Evolutionary conservation across 768 basidiomycete genomes (phyloP).

Genomic region (Suillus decipiens): DNA sequence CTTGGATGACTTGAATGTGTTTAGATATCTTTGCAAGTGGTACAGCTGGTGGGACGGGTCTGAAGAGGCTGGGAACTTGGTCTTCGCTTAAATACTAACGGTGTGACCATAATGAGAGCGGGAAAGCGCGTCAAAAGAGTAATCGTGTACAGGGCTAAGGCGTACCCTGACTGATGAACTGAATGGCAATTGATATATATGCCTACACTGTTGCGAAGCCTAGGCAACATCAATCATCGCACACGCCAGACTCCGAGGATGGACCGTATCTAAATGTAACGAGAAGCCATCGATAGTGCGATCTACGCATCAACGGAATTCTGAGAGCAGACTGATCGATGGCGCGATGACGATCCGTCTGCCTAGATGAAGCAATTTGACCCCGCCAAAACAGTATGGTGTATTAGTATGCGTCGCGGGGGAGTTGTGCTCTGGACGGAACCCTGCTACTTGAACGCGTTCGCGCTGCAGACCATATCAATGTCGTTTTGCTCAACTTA

Average conservation of each 20-base stretch:
- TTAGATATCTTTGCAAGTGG: not conserved
- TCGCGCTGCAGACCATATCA: not conserved
- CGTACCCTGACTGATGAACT: not conserved
- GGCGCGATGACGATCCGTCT: not conserved
- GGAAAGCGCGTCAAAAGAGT: not conserved
- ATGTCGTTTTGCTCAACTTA: not conserved
- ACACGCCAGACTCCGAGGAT: not conserved
- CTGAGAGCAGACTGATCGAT: not conserved
- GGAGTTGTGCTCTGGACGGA: not conserved
- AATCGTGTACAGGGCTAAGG: not conserved
- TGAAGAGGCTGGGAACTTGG: not conserved
- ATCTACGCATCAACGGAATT: not conserved
- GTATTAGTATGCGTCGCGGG: too few relatives aligned
- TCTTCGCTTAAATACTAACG: not conserved
- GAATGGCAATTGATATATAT: not conserved
- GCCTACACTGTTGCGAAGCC: not conserved
- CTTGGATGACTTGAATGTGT: not conserved
- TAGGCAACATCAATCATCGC: not conserved
- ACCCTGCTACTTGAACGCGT: not conserved
- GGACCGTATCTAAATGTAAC: not conserved
- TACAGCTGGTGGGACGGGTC: not conserved
- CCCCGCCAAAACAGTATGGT: too few relatives aligned
- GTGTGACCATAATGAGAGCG: not conserved
- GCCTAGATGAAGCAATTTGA: not conserved
- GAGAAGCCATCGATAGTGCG: not conserved